phyloP scores from a whole-genome alignment of 176 grass and related monocot genomes.

The Ensete ventricosum region DNA sequence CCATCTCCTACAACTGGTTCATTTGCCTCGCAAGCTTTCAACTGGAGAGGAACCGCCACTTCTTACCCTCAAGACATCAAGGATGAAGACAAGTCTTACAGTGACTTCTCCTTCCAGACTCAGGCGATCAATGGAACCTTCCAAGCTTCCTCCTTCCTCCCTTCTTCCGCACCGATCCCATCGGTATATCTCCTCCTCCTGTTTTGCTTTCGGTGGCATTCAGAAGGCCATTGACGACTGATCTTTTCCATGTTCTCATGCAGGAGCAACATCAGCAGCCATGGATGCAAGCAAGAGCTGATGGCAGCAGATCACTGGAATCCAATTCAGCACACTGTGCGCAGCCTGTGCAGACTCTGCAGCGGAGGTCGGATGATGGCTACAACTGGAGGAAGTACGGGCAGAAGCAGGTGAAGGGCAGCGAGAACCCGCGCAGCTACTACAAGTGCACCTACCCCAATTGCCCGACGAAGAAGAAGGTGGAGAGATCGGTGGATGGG shows the following conservation, averaged over 20 bases:
- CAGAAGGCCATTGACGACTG: not conserved
- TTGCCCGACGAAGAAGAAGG: slow-evolving; percentile 90
- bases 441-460: slow-evolving; percentile 90
- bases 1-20: slow-evolving; percentile 66
- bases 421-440: slow-evolving; percentile 91
- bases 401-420: slow-evolving; percentile 95
- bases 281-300: slow-evolving; percentile 4
- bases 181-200: not conserved
- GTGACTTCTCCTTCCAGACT: slow-evolving; percentile 66
- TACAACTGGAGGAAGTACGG: slow-evolving; percentile 99
- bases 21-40: slow-evolving; percentile 46
- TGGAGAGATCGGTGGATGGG: slow-evolving; percentile 66
- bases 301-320: not conserved
- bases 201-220: not conserved
- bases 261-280: slow-evolving; percentile 3
- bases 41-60: slow-evolving; percentile 34
- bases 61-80: slow-evolving; percentile 26
- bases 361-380: slow-evolving; percentile 54
- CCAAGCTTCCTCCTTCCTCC: slow-evolving; percentile 19
- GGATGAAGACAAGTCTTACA: slow-evolving; percentile 35
- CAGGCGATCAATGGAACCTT: slow-evolving; percentile 22
- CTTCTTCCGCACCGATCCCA: slow-evolving; percentile 10
- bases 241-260: not conserved
- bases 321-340: not conserved
- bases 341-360: slow-evolving; percentile 22